Percentiles rank a stretch among this genome's conserved stretches.
Conservation (phyloP, 106 monocot species). For the Dendrobium huoshanense region DNA sequence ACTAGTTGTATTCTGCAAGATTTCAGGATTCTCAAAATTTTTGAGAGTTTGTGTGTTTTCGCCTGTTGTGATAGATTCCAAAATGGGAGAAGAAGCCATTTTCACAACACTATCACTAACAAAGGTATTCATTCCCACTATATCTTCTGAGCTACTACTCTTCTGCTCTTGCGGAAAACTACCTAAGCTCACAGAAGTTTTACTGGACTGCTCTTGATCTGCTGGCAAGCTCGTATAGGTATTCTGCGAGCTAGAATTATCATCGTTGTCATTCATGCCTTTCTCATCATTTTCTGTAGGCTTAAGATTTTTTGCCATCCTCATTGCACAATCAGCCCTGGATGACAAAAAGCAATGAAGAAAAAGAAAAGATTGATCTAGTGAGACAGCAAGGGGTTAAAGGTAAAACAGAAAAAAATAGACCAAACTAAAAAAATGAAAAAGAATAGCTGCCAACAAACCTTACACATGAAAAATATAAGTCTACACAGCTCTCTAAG, state of each 20-base stretch:
- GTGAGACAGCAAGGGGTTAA: background rate
- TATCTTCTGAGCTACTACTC: conserved; percentile 67
- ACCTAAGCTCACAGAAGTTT: conserved; percentile 53
- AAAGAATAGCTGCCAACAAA: conserved; percentile 20
- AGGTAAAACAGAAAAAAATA: background rate
- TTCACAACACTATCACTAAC: conserved; percentile 24
- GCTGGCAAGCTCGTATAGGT: conserved; percentile 49
- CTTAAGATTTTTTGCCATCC: conserved; percentile 72
- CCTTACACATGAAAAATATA: conserved; percentile 98
- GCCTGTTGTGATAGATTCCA: conserved; percentile 10
- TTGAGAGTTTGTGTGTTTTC: conserved; percentile 22
- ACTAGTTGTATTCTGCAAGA: conserved; percentile 11
- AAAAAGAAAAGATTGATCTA: conserved; percentile 3
- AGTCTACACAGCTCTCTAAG: conserved; percentile 93
- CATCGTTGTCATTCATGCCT: conserved; percentile 46
- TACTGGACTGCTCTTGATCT: conserved; percentile 57
- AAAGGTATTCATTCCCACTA: conserved; percentile 15
- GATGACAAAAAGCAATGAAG: conserved; percentile 11
- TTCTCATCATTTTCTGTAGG: conserved; percentile 41
- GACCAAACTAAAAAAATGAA: background rate
- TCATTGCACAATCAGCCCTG: conserved; percentile 82
- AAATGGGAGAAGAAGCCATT: conserved; percentile 12
- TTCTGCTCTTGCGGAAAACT: conserved; percentile 74
- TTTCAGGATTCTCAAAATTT: conserved; percentile 24
- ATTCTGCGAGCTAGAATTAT: conserved; percentile 53